Conservation (phyloP, 345 rosid species). For the Acer campestre region DNA sequence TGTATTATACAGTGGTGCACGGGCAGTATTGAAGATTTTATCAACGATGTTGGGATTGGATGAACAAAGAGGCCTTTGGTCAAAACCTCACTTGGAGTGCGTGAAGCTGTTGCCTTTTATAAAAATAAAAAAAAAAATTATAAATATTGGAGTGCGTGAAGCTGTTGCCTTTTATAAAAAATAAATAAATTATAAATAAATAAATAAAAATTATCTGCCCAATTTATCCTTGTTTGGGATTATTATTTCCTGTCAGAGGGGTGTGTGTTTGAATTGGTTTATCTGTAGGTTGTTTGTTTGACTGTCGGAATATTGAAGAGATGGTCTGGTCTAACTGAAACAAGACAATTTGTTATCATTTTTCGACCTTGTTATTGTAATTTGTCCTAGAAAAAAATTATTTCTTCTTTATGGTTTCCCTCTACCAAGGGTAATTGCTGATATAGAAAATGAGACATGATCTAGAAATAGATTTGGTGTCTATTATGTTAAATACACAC, state of each 20-base stretch:
- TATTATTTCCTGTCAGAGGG: not conserved
- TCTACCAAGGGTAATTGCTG: not conserved
- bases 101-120: slow-evolving; percentile 23
- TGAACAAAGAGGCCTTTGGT: not conserved
- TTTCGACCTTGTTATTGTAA: not conserved
- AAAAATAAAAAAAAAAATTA: not conserved
- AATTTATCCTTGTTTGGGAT: not conserved
- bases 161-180: not conserved
- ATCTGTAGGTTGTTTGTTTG: slow-evolving; percentile 2
- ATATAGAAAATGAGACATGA: not conserved
- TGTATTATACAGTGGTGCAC: no score
- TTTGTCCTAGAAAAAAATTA: not conserved
- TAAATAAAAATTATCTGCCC: not conserved
- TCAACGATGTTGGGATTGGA: not conserved
- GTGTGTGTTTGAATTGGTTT: no score
- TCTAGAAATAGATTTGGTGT: not conserved
- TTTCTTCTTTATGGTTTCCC: not conserved
- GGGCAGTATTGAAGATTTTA: no score
- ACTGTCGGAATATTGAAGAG: slow-evolving; percentile 1
- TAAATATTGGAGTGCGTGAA: slow-evolving; percentile 34
- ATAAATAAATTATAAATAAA: not conserved
- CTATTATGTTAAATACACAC: not conserved
- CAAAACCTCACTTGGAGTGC: slow-evolving; percentile 19
- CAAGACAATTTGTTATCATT: not conserved
- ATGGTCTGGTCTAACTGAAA: not conserved